These are phyloP conservation scores for Xylaria venustula DNA, from an alignment of 495 filamentous ascomycete genomes.

Conservation along the genomic window DNA sequence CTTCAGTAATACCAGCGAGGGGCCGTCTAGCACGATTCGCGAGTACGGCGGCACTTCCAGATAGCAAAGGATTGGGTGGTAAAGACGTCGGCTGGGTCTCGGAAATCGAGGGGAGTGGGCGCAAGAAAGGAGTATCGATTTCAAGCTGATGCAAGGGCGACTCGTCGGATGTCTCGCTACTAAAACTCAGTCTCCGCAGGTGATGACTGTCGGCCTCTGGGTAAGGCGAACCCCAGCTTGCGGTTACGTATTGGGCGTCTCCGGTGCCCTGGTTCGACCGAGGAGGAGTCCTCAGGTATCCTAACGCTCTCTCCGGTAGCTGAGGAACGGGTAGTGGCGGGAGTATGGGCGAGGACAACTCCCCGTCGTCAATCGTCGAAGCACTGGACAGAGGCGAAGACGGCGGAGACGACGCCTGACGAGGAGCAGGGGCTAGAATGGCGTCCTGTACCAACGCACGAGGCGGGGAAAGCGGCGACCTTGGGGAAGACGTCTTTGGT, in stretches of 20 bases:
- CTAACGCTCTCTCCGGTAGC: conserved; percentile 45
- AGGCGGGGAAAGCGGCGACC: conserved; percentile 47
- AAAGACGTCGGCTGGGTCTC: conserved; percentile 28
- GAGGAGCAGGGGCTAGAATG: conserved; percentile 30
- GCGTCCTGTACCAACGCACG: conserved; percentile 53
- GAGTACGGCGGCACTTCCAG: conserved; percentile 51
- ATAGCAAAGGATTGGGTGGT: conserved; percentile 37
- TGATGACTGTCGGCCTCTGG: conserved; percentile 46
- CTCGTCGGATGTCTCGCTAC: conserved; percentile 53
- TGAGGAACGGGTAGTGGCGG: conserved; percentile 51
- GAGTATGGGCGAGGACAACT: conserved; percentile 50
- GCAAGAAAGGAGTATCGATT: conserved; percentile 53
- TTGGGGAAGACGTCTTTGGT: conserved; percentile 52
- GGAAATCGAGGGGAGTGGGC: conserved; percentile 42
- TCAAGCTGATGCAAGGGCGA: conserved; percentile 51
- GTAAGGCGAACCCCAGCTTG: conserved; percentile 75
- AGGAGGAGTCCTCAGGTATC: conserved; percentile 50
- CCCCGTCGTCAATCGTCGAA: conserved; percentile 53
- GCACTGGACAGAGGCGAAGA: conserved; percentile 51
- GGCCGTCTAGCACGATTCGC: conserved; percentile 53
- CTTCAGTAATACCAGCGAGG: conserved; percentile 65
- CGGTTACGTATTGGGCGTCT: conserved; percentile 54
- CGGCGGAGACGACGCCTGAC: conserved; percentile 18
- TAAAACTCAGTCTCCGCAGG: conserved; percentile 48
- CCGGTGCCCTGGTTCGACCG: conserved; percentile 27